phyloP scores from a whole-genome alignment of 805 yeast genomes.

The Kodamaea hsintzibuensis region DNA sequence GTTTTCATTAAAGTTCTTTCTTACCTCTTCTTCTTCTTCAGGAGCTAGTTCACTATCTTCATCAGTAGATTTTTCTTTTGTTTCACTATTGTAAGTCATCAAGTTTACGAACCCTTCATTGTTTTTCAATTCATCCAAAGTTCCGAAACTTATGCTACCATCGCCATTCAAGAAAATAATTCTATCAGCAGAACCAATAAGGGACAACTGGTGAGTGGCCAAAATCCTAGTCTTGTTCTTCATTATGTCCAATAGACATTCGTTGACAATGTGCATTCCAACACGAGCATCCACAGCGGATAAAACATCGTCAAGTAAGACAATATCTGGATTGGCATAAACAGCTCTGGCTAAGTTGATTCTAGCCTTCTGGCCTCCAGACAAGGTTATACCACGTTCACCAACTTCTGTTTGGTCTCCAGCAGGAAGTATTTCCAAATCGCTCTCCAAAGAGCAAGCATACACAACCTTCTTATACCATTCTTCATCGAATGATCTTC shows the following conservation, averaged over 20 bases:
- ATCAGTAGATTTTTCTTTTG: slow-evolving; percentile 16
- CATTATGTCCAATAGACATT: slow-evolving; percentile 64
- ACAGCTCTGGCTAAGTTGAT: slow-evolving; percentile 78
- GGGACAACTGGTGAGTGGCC: slow-evolving; percentile 82
- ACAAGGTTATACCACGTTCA: slow-evolving; percentile 79
- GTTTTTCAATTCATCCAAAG: slow-evolving; percentile 53
- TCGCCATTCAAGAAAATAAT: slow-evolving; percentile 69
- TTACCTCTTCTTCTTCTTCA: slow-evolving; percentile 12
- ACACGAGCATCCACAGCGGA: slow-evolving; percentile 88
- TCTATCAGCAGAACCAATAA: slow-evolving; percentile 68
- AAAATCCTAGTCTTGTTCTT: slow-evolving; percentile 63
- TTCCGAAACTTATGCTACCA: slow-evolving; percentile 60
- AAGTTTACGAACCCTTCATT: slow-evolving; percentile 37
- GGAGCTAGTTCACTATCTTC: slow-evolving; percentile 6
- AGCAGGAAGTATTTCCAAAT: slow-evolving; percentile 64
- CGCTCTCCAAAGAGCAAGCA: slow-evolving; percentile 68
- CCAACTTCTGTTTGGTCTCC: slow-evolving; percentile 83
- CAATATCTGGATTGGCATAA: slow-evolving; percentile 65
- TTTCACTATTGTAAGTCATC: slow-evolving; percentile 37
- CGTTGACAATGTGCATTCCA: slow-evolving; percentile 73
- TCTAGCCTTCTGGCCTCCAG: slow-evolving; percentile 92
- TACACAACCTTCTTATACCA: slow-evolving; percentile 55
- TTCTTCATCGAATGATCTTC: slow-evolving; percentile 50
- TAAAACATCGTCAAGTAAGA: slow-evolving; percentile 74
- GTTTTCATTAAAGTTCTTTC: slow-evolving; percentile 6